Percentiles rank a stretch among this genome's conserved stretches.
Conservation (phyloP, 2,329 filamentous ascomycete genomes). For the Fusarium irregulare region DNA sequence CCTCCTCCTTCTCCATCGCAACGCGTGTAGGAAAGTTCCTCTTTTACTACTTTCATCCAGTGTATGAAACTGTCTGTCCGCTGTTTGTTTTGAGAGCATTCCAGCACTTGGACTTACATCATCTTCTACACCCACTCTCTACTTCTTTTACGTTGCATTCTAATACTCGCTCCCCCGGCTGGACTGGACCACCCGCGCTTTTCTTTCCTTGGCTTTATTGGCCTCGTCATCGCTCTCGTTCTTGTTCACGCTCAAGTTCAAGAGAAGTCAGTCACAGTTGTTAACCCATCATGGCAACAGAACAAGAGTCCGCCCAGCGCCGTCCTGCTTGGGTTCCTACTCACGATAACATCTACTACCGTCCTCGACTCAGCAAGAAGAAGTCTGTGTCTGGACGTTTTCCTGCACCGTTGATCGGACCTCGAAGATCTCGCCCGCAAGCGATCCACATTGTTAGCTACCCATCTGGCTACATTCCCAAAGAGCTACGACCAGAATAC, state of each 20-base stretch:
- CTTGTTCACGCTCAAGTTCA: background rate
- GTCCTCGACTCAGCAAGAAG: constrained; percentile 44
- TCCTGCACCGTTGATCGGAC: constrained; percentile 54
- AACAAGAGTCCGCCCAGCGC: constrained; percentile 33
- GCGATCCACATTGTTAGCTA: constrained; percentile 58
- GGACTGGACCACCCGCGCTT: constrained; percentile 38
- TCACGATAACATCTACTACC: constrained; percentile 46
- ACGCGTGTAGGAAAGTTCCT: constrained; percentile 6
- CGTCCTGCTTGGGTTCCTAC: constrained; percentile 44
- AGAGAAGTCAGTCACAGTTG: constrained; percentile 17
- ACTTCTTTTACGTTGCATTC: constrained; percentile 21
- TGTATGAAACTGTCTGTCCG: constrained; percentile 7
- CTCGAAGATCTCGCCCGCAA: constrained; percentile 54
- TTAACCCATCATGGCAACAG: constrained; percentile 45
- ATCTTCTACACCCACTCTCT: constrained; percentile 17
- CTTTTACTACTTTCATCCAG: constrained; percentile 1
- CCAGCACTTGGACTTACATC: constrained; percentile 16
- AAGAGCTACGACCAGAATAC: constrained; percentile 53
- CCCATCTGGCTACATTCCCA: constrained; percentile 57
- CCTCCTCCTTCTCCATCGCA: constrained; percentile 26
- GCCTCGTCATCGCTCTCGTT: constrained; percentile 32
- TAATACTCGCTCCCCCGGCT: constrained; percentile 33
- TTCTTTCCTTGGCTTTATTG: constrained; percentile 35
- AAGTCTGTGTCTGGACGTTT: constrained; percentile 42
- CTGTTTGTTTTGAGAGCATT: constrained; percentile 25